phyloP scores from a whole-genome alignment of 768 basidiomycete species.

The Trametes gibbosa region DNA sequence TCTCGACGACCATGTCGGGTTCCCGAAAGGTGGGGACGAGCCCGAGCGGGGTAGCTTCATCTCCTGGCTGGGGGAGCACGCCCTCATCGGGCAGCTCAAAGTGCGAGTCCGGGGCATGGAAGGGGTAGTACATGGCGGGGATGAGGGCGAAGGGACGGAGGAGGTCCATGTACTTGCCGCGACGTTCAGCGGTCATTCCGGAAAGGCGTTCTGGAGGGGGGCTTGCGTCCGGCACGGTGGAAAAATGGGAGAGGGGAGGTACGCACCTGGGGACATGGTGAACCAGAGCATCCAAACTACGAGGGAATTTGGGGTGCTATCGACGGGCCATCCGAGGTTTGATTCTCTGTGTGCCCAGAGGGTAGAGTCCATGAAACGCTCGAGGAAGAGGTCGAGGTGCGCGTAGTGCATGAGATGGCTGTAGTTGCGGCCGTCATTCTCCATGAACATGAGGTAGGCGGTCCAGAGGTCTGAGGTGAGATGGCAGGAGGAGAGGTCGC shows the following conservation, averaged over 20 bases:
- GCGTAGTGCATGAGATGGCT: conserved; percentile 50
- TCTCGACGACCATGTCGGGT: conserved; percentile 16
- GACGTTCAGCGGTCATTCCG: conserved; percentile 21
- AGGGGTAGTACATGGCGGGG: conserved; percentile 53
- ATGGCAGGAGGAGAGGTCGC: conserved; percentile 28
- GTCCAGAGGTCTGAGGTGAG: conserved; percentile 43
- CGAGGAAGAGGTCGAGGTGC: conserved; percentile 45
- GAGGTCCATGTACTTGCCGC: conserved; percentile 30
- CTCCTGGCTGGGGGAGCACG: conserved; percentile 17
- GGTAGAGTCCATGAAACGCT: conserved; percentile 42
- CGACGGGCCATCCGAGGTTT: conserved; percentile 56
- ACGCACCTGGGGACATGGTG: conserved; percentile 49
- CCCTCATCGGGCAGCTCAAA: conserved; percentile 15
- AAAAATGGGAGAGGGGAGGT: neutral
- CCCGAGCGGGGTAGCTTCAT: conserved; percentile 39
- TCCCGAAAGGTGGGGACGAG: conserved; percentile 46
- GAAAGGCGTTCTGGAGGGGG: conserved; percentile 19
- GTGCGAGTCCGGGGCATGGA: conserved; percentile 25
- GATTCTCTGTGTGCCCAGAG: conserved; percentile 40
- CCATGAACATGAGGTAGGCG: conserved; percentile 55
- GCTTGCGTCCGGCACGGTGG: conserved; percentile 3
- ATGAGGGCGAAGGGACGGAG: conserved; percentile 47
- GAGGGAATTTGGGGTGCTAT: conserved; percentile 46
- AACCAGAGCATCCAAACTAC: conserved; percentile 68
- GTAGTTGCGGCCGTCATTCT: conserved; percentile 67